phyloP scores from a whole-genome alignment of 2,329 filamentous ascomycete species.

The Phymatotrichopsis omnivora region DNA sequence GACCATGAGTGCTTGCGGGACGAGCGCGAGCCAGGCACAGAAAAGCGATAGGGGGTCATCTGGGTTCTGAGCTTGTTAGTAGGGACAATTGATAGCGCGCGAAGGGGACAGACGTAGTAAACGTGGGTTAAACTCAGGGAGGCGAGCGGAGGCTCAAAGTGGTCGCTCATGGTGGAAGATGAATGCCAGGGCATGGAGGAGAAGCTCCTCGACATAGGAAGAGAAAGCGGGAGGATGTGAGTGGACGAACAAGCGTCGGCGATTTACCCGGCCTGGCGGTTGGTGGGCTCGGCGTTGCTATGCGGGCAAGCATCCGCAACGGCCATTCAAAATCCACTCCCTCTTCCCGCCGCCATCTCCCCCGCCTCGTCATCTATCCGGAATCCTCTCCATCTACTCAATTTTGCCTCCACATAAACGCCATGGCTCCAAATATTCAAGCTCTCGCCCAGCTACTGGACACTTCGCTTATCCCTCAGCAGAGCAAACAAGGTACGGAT shows the following conservation, averaged over 20 bases:
- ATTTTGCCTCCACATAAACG: slow-evolving; percentile 18
- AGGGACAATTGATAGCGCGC: slow-evolving; percentile 1
- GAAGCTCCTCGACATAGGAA: too few species aligned
- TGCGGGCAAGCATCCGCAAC: too few species aligned
- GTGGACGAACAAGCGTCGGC: too few species aligned
- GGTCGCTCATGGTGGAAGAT: slow-evolving; percentile 29
- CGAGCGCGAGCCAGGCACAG: slow-evolving; percentile 86
- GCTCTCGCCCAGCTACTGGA: slow-evolving; percentile 72
- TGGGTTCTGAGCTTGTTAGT: slow-evolving; percentile 56
- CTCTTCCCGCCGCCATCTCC: not conserved
- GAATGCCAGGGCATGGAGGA: too few species aligned
- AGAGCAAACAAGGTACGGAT: slow-evolving; percentile 78
- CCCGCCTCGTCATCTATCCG: too few species aligned
- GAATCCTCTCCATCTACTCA: too few species aligned
- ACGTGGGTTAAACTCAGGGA: slow-evolving; percentile 93
- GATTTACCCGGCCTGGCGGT: too few species aligned
- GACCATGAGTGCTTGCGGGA: slow-evolving; percentile 83
- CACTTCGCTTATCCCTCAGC: slow-evolving; percentile 75
- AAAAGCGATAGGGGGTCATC: slow-evolving; percentile 71
- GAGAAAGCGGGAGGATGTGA: too few species aligned
- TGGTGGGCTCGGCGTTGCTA: too few species aligned
- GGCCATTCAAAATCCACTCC: not conserved
- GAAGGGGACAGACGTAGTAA: slow-evolving; percentile 61
- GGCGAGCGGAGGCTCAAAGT: slow-evolving; percentile 51
- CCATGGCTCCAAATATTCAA: slow-evolving; percentile 53